A percentile compares a stretch with the other conserved stretches of the same genome.
Conservation (phyloP, 352 stramenopile species). For the Phytophthora sojae region DNA sequence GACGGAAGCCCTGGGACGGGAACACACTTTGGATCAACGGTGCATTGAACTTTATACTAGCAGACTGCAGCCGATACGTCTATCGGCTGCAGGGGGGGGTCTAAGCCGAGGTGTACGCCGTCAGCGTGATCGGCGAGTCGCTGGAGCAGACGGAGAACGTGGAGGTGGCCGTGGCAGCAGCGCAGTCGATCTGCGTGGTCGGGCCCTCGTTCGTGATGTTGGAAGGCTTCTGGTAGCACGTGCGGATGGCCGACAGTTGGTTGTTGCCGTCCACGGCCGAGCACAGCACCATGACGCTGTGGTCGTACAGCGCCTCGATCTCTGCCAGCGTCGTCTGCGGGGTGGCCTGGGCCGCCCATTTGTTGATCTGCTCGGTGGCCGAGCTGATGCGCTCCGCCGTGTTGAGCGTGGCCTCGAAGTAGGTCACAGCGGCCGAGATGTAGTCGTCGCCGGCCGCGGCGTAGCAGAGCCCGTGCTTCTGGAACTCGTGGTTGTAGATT, state of each 20-base stretch:
- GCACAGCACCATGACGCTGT: constrained; percentile 75
- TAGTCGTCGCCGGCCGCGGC: constrained; percentile 60
- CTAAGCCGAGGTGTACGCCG: constrained; percentile 44
- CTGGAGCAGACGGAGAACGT: constrained; percentile 52
- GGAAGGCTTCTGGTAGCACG: constrained; percentile 64
- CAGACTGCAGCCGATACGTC: constrained; percentile 2
- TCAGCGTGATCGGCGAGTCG: constrained; percentile 53
- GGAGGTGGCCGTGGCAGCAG: constrained; percentile 24
- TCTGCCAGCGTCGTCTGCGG: constrained; percentile 48
- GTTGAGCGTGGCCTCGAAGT: constrained; percentile 73
- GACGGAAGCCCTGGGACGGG: background rate
- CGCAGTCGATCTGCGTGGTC: constrained; percentile 63
- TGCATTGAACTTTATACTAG: constrained; percentile 20
- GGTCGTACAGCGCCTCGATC: constrained; percentile 63
- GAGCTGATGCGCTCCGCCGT: constrained; percentile 47
- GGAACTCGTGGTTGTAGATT: constrained; percentile 88
- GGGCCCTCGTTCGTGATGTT: constrained; percentile 48
- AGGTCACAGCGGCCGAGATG: constrained; percentile 61
- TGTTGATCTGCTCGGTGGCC: constrained; percentile 67
- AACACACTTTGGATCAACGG: background rate
- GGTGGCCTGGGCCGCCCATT: constrained; percentile 46
- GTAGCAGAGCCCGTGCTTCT: constrained; percentile 88
- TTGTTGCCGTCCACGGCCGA: constrained; percentile 61
- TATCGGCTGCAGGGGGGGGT: background rate
- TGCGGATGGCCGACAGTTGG: constrained; percentile 72